Conservation (phyloP, 768 basidiomycete genomes). For the Tricholoma sp. region DNA sequence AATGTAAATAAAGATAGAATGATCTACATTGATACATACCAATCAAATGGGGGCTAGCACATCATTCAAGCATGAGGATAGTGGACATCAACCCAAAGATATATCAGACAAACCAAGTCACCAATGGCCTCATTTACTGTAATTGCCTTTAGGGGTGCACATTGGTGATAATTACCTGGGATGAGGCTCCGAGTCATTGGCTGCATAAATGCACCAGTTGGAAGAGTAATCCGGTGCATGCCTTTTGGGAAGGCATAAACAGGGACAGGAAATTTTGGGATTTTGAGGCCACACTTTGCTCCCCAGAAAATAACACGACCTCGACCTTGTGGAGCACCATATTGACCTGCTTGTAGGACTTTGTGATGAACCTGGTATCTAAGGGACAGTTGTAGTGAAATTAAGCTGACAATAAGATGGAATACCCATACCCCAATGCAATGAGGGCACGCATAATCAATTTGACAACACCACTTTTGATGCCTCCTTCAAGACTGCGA, state of each 20-base stretch:
- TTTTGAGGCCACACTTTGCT: constrained; percentile 47
- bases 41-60: constrained; percentile 61
- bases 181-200: constrained; percentile 41
- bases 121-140: constrained; percentile 62
- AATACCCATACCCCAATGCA: constrained; percentile 51
- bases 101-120: constrained; percentile 53
- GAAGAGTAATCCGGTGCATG: constrained; percentile 32
- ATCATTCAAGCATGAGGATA: constrained; percentile 1
- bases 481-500: constrained; percentile 27
- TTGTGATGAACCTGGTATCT: constrained; percentile 66
- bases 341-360: constrained; percentile 65
- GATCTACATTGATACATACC: constrained; percentile 32
- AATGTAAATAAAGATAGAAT: not conserved
- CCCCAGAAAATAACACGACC: constrained; percentile 65
- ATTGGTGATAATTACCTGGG: constrained; percentile 36
- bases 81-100: not conserved
- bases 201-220: constrained; percentile 35
- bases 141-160: constrained; percentile 55
- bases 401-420: not conserved
- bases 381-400: not conserved
- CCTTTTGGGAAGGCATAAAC: constrained; percentile 43
- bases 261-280: constrained; percentile 64
- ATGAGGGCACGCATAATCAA: constrained; percentile 56
- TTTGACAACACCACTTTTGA: constrained; percentile 59
- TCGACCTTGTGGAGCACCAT: constrained; percentile 69